These are phyloP conservation scores for Eucalyptus viminalis DNA, from an alignment of 345 rosid species.

Conservation along the genomic window DNA sequence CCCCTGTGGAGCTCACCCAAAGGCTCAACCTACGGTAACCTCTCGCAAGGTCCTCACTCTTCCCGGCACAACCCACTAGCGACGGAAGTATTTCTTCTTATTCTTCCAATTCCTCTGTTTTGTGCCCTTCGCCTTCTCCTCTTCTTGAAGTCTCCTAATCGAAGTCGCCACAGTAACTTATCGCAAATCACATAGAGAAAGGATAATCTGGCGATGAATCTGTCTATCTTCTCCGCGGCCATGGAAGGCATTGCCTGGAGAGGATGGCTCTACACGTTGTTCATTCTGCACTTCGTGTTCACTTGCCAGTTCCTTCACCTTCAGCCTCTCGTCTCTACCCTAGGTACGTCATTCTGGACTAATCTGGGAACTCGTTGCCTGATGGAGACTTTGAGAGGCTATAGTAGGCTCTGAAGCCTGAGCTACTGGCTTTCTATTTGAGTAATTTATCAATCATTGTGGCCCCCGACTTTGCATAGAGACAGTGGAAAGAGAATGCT, in stretches of 20 bases:
- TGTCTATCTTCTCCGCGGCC: neutral
- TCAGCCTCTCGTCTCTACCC: slow-evolving; percentile 83
- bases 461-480: neutral
- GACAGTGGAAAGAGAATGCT: neutral
- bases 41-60: too few species aligned
- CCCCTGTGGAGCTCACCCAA: slow-evolving; percentile 21
- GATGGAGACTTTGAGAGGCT: neutral
- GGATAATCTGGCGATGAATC: too few species aligned
- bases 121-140: too few species aligned
- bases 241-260: slow-evolving; percentile 4
- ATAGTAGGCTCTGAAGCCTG: neutral
- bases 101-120: too few species aligned
- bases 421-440: neutral
- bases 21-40: slow-evolving; percentile 29
- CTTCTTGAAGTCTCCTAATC: too few species aligned
- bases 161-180: too few species aligned
- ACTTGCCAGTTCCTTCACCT: slow-evolving; percentile 74
- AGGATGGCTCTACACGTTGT: slow-evolving; percentile 28
- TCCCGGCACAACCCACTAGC: too few species aligned
- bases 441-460: neutral
- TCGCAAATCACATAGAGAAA: too few species aligned
- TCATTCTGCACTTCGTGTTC: slow-evolving; percentile 62
- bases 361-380: neutral
- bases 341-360: slow-evolving; percentile 15
- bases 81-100: too few species aligned